Conservation (phyloP, 1,139 yeast genomes). For the Geotrichum fermentans region DNA sequence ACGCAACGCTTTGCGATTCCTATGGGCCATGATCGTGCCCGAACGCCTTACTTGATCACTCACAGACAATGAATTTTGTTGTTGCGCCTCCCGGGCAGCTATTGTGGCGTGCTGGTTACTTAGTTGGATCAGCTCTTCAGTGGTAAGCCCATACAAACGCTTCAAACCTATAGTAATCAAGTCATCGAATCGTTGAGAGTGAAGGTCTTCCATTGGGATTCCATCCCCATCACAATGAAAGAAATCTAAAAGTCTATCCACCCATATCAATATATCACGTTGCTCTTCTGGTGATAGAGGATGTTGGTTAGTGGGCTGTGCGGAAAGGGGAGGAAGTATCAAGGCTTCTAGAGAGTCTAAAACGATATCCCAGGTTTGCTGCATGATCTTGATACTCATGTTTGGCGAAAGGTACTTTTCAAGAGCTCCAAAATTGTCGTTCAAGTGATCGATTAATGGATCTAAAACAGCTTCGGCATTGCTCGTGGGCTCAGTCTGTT, state of each 20-base stretch:
- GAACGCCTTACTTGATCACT: slow-evolving; percentile 57
- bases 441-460: slow-evolving; percentile 72
- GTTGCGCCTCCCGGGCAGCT: slow-evolving; percentile 30
- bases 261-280: slow-evolving; percentile 69
- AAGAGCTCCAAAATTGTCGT: slow-evolving; percentile 60
- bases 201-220: slow-evolving; percentile 62
- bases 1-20: slow-evolving; percentile 58
- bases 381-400: slow-evolving; percentile 61
- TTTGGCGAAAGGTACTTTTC: slow-evolving; percentile 58
- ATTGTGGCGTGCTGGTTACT: slow-evolving; percentile 47
- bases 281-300: slow-evolving; percentile 58
- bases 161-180: slow-evolving; percentile 51
- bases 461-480: slow-evolving; percentile 49
- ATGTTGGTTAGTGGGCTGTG: slow-evolving; percentile 47
- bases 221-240: slow-evolving; percentile 83
- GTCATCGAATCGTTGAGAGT: slow-evolving; percentile 60
- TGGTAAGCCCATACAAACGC: slow-evolving; percentile 56
- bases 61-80: slow-evolving; percentile 37
- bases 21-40: slow-evolving; percentile 68
- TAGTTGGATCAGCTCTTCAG: slow-evolving; percentile 50
- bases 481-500: slow-evolving; percentile 39
- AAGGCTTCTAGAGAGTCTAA: slow-evolving; percentile 60
- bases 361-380: slow-evolving; percentile 70
- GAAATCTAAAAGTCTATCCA: slow-evolving; percentile 60
- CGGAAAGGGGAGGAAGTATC: slow-evolving; percentile 64